Conservation (phyloP, 1,284 basidiomycete genomes). For the Trichosporon sp. region DNA sequence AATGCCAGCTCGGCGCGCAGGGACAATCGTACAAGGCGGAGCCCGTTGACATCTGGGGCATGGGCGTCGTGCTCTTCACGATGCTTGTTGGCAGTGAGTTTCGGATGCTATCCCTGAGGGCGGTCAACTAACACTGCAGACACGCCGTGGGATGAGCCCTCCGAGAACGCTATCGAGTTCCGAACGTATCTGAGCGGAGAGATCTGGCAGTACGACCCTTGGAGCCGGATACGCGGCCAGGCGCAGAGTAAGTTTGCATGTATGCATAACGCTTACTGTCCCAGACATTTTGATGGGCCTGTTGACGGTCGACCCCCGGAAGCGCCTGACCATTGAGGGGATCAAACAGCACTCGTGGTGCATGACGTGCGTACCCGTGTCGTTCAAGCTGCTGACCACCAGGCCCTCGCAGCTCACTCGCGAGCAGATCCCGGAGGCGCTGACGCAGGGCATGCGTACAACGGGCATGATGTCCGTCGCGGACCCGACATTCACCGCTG, state of each 20-base stretch:
- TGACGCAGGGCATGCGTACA: constrained; percentile 63
- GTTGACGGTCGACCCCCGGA: constrained; percentile 65
- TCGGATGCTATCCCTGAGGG: neutral
- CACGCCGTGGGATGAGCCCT: constrained; percentile 97
- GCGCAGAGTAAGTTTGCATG: constrained; percentile 57
- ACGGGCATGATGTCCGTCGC: constrained; percentile 64
- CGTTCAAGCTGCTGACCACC: neutral
- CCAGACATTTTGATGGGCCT: constrained; percentile 68
- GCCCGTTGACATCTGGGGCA: constrained; percentile 92
- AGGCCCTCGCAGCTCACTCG: constrained; percentile 56
- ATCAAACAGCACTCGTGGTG: constrained; percentile 75
- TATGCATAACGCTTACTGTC: neutral
- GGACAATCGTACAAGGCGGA: constrained; percentile 71
- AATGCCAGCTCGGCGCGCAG: constrained; percentile 30
- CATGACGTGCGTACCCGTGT: constrained; percentile 55
- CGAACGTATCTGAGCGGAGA: constrained; percentile 68
- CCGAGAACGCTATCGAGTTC: constrained; percentile 67
- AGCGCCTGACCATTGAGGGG: constrained; percentile 67
- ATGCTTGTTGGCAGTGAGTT: constrained; percentile 82
- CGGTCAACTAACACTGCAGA: constrained; percentile 55
- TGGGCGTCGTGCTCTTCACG: constrained; percentile 93
- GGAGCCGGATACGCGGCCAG: constrained; percentile 64
- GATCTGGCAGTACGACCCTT: constrained; percentile 73
- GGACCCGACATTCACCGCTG: constrained; percentile 54
- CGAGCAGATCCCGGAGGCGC: constrained; percentile 62